phyloP scores from a whole-genome alignment of 371 early-diverging fungal genomes.

The Mortierella sp. region DNA sequence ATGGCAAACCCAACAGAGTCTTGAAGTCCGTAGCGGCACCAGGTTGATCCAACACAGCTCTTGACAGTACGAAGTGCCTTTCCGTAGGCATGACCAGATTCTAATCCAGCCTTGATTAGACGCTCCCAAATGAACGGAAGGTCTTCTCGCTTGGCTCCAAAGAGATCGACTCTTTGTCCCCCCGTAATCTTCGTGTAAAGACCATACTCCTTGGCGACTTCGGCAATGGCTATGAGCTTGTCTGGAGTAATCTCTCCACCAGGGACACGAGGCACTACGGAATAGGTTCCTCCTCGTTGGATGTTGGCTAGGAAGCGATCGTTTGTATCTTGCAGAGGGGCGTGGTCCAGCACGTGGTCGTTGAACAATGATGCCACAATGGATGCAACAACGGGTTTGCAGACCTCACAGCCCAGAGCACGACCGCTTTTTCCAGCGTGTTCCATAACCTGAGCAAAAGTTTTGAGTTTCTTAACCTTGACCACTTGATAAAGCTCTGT shows the following conservation, averaged over 20 bases:
- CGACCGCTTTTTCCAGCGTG: conserved; percentile 55
- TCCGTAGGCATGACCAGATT: conserved; percentile 79
- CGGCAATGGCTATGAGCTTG: conserved; percentile 65
- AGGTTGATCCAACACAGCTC: conserved; percentile 73
- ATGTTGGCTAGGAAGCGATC: conserved; percentile 79
- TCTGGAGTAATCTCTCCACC: conserved; percentile 78
- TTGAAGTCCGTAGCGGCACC: conserved; percentile 77
- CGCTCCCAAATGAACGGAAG: conserved; percentile 74
- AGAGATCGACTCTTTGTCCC: conserved; percentile 73
- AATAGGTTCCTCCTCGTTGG: conserved; percentile 76
- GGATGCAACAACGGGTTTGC: conserved; percentile 74
- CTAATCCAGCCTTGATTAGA: conserved; percentile 70
- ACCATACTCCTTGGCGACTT: conserved; percentile 69
- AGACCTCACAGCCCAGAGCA: conserved; percentile 65
- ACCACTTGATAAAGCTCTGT: conserved; percentile 71
- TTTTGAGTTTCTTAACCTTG: conserved; percentile 63
- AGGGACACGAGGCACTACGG: conserved; percentile 73
- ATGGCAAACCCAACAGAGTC: conserved; percentile 79
- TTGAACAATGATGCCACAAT: conserved; percentile 75
- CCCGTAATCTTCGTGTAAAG: conserved; percentile 77
- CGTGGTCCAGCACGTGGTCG: conserved; percentile 68
- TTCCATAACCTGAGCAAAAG: conserved; percentile 60
- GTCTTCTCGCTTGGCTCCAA: conserved; percentile 73
- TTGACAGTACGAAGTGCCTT: conserved; percentile 79
- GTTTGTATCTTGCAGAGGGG: conserved; percentile 74